Percentiles rank a stretch among this genome's conserved stretches.
Evolutionary conservation across 352 stramenopile species (phyloP).

Genomic region (Pythium grandisporangium): DNA sequence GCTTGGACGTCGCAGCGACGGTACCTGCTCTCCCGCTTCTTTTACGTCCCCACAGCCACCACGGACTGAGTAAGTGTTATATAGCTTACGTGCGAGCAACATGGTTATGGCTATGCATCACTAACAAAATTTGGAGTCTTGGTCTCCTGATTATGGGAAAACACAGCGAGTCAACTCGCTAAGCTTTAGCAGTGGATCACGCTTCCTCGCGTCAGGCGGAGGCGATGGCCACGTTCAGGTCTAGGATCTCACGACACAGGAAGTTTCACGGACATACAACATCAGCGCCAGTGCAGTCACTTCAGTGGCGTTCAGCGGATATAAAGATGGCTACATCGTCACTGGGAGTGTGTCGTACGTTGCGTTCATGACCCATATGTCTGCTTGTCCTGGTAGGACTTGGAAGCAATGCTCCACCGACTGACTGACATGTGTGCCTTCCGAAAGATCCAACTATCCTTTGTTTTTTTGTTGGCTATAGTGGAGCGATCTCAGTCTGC

Average conservation of each 20-base stretch:
- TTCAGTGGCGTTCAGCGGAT: conserved; percentile 54
- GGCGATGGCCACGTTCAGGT: conserved; percentile 49
- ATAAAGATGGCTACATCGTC: conserved; percentile 68
- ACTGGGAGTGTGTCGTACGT: conserved; percentile 53
- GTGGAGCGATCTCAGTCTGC: conserved; percentile 51
- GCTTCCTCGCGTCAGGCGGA: conserved; percentile 53
- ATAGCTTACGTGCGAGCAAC: no score
- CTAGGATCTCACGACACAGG: conserved; percentile 71
- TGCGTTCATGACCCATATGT: no score
- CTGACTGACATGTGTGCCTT: no score
- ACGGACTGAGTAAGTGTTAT: conserved; percentile 25
- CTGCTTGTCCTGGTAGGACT: no score
- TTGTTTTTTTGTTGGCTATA: conserved; percentile 7
- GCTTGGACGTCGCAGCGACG: conserved; percentile 41
- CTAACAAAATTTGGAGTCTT: no score
- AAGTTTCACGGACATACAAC: conserved; percentile 53
- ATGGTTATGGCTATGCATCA: not conserved
- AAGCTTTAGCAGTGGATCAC: conserved; percentile 61
- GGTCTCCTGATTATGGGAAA: no score
- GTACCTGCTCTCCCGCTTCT: conserved; percentile 56
- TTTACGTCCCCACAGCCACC: conserved; percentile 29
- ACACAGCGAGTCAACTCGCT: conserved; percentile 57
- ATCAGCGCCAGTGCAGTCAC: conserved; percentile 54
- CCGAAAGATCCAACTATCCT: no score
- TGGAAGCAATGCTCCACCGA: no score